Conservation (phyloP, 2,329 filamentous ascomycete genomes). For the Phoma sp. region DNA sequence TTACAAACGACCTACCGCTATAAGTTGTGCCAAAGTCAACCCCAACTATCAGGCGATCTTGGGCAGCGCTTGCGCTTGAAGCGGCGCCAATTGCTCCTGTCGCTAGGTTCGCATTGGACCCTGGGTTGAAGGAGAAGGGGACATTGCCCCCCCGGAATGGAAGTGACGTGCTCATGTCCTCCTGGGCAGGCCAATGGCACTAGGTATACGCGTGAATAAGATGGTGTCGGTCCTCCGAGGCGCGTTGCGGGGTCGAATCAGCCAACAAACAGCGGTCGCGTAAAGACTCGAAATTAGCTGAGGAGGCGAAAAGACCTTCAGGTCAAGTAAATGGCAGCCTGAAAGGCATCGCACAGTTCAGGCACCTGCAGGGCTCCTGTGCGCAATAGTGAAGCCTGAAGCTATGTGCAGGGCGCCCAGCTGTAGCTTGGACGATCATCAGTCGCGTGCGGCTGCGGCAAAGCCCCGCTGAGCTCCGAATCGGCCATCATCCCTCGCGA, state of each 20-base stretch:
- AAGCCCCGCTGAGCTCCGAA: constrained; percentile 15
- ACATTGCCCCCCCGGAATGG: constrained; percentile 37
- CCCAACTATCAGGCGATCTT: constrained; percentile 68
- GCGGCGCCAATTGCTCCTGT: constrained; percentile 12
- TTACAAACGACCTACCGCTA: constrained; percentile 60
- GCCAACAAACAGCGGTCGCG: constrained; percentile 3
- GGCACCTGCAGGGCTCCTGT: constrained; percentile 28
- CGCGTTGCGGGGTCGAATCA: constrained; percentile 25
- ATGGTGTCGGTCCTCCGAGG: constrained; percentile 6
- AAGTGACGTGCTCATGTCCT: constrained; percentile 33
- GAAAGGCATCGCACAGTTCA: constrained; percentile 35
- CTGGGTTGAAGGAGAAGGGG: constrained; percentile 43
- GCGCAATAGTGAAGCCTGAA: constrained; percentile 36
- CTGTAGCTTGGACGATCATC: constrained; percentile 26
- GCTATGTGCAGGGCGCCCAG: constrained; percentile 19
- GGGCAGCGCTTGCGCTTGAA: neutral
- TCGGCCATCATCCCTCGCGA: constrained; percentile 11
- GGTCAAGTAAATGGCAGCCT: constrained; percentile 42
- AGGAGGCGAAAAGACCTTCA: constrained; percentile 20
- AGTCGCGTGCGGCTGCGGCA: constrained; percentile 18
- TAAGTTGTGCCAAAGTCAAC: constrained; percentile 88
- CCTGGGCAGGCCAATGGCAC: neutral
- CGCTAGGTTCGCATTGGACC: constrained; percentile 33
- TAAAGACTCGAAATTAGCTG: constrained; percentile 1
- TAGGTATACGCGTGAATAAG: neutral